Evolutionary conservation across 768 basidiomycete genomes (phyloP), one percentile per base, ranked within the genome.

Genomic region (Trametes villosa): DNA sequence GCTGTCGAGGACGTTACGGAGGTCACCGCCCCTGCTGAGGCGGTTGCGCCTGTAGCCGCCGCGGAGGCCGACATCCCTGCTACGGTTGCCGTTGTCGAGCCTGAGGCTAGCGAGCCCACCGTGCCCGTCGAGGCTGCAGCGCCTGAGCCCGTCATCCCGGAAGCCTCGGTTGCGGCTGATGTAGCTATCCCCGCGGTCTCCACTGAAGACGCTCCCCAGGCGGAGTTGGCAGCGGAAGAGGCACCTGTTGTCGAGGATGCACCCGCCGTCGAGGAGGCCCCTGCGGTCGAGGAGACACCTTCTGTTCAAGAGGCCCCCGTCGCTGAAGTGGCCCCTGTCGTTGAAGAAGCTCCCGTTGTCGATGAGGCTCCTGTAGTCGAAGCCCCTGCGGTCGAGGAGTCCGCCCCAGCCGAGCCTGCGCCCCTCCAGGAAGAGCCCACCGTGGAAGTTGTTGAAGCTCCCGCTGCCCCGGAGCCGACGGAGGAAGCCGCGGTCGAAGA

Each of bases 341-440:
- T 8, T 34, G 34, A 8, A 8, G 9, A 34, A 8, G 34, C 34
- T 34, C n/a, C n/a, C n/a, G n/a, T n/a, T n/a, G n/a, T n/a, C n/a
- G n/a, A n/a, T n/a, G n/a, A n/a, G n/a, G n/a, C n/a, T n/a, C 34
- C 34, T 34, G 34, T 34, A 34, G 9, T 15, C 9, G 42, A 44
- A 20, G 6, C n/a, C n/a, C 17, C 42, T 44, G 42, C 22, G 9
- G 20, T 44, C 42, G 42, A 44, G 20, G 42, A 44, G 42, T 12
- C 46, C 1, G 46, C 30, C 4, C 29, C 46, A 5, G 45, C 57
- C 30, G 62, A 50, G 44, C 65, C 67, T 34, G 60, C 36, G 9
- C 17, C 20, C 30, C 42, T 50, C 29, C 47, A 58, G 24, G 64
- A 65, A 31, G 70, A 61, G 27, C 40, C 55, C 30, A 40, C 62